Percentiles rank a stretch among this genome's conserved stretches.
Conservation (phyloP, 73 alveolate genomes). For the Strombidium stylifer region DNA sequence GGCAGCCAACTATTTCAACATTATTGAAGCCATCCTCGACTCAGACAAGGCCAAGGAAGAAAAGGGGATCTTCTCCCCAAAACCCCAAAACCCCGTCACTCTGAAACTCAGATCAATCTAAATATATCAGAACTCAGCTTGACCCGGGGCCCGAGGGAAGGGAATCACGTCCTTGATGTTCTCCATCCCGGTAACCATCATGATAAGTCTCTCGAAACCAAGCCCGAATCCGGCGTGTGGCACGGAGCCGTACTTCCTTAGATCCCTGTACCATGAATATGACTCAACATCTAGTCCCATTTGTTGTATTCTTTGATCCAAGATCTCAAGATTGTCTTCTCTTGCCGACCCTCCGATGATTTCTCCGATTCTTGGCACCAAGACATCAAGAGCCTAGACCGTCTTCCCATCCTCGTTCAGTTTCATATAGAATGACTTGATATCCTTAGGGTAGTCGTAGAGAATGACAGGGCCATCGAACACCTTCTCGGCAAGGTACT, state of each 20-base stretch:
- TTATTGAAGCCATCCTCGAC: too few species aligned
- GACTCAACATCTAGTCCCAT: slow-evolving; percentile 77
- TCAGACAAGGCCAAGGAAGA: too few species aligned
- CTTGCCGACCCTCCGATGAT: slow-evolving; percentile 99
- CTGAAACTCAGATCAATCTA: background rate
- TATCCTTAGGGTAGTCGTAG: slow-evolving; percentile 98
- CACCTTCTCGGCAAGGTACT: slow-evolving; percentile 92
- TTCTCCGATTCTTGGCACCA: slow-evolving; percentile 99
- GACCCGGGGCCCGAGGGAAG: slow-evolving; percentile 99
- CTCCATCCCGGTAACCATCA: slow-evolving; percentile 98
- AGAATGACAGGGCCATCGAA: slow-evolving; percentile 96
- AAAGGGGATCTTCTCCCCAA: too few species aligned
- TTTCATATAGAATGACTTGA: slow-evolving; percentile 99
- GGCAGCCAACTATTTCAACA: too few species aligned
- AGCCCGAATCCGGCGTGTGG: slow-evolving; percentile 99
- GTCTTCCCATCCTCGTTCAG: slow-evolving; percentile 95
- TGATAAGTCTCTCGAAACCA: slow-evolving; percentile 98
- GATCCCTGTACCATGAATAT: slow-evolving; percentile 98
- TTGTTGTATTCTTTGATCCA: slow-evolving; percentile 79
- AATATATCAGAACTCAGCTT: slow-evolving; percentile 95
- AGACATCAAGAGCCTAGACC: slow-evolving; percentile 98
- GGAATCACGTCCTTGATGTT: slow-evolving; percentile 99
- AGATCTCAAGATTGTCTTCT: slow-evolving; percentile 94
- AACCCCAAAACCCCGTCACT: slow-evolving; percentile 5
- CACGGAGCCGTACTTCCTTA: slow-evolving; percentile 96